Conservation (phyloP, 2,329 filamentous ascomycete species). For the Aspergillus jensenii region DNA sequence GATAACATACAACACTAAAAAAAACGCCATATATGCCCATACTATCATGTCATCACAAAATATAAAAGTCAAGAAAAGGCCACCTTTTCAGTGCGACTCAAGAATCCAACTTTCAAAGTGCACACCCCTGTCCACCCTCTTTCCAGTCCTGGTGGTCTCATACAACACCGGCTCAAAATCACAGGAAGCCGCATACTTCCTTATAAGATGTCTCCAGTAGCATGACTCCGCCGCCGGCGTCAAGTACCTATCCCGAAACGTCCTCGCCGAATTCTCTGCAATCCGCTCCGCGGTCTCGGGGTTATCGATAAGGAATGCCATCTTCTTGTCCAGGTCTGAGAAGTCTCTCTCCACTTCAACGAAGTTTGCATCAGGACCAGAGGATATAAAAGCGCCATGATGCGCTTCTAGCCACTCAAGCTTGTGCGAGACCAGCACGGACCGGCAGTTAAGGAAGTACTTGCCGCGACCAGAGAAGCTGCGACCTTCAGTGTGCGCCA, state of each 20-base stretch:
- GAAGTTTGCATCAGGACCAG: constrained; percentile 51
- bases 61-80: background rate
- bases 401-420: constrained; percentile 52
- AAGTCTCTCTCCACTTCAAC: constrained; percentile 54
- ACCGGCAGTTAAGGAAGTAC: constrained; percentile 54
- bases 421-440: constrained; percentile 51
- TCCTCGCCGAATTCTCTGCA: constrained; percentile 48
- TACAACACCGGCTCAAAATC: constrained; percentile 43
- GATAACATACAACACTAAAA: background rate
- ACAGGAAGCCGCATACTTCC: constrained; percentile 37
- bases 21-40: background rate
- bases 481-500: constrained; percentile 54
- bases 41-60: background rate
- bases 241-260: constrained; percentile 54
- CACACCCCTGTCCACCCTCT: constrained; percentile 32
- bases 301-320: constrained; percentile 46
- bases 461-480: constrained; percentile 56
- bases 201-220: constrained; percentile 54
- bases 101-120: constrained; percentile 44
- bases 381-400: constrained; percentile 45
- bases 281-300: constrained; percentile 49
- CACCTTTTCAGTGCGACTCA: background rate
- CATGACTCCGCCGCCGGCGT: constrained; percentile 57
- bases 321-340: constrained; percentile 52
- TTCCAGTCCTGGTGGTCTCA: constrained; percentile 30